phyloP scores from a whole-genome alignment of 306 rosid species.

The Lathyrus oleraceus region DNA sequence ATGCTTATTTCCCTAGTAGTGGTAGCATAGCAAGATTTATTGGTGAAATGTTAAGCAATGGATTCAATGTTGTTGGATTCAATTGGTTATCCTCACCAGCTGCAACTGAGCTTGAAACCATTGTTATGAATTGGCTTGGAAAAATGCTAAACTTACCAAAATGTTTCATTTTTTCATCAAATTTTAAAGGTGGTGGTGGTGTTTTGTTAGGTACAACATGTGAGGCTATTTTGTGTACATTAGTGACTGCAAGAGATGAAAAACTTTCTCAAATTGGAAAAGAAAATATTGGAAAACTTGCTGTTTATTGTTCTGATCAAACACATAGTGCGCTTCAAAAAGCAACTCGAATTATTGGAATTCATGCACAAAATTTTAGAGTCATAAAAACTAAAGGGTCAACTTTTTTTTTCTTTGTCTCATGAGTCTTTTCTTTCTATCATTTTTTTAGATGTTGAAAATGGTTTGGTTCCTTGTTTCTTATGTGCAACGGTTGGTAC shows the following conservation, averaged over 20 bases:
- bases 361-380: conserved; percentile 38
- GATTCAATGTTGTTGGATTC: conserved; percentile 56
- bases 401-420: no score
- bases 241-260: conserved; percentile 54
- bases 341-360: conserved; percentile 57
- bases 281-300: conserved; percentile 36
- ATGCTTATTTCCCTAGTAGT: conserved; percentile 59
- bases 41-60: conserved; percentile 64
- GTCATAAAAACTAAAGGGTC: conserved; percentile 38
- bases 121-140: conserved; percentile 70
- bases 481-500: conserved; percentile 60
- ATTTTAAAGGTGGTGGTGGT: no score
- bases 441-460: conserved; percentile 39
- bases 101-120: conserved; percentile 60
- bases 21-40: conserved; percentile 61
- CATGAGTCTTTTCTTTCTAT: conserved; percentile 32
- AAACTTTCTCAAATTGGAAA: conserved; percentile 20
- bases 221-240: conserved; percentile 56
- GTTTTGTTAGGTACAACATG: conserved; percentile 60
- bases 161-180: conserved; percentile 34
- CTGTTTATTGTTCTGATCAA: conserved; percentile 69
- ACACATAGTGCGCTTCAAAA: conserved; percentile 58
- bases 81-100: conserved; percentile 73
- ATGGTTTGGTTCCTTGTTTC: conserved; percentile 56
- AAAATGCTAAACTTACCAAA: conserved; percentile 45